phyloP scores from a whole-genome alignment of 352 stramenopile genomes.

The Blastocystis hominis region DNA sequence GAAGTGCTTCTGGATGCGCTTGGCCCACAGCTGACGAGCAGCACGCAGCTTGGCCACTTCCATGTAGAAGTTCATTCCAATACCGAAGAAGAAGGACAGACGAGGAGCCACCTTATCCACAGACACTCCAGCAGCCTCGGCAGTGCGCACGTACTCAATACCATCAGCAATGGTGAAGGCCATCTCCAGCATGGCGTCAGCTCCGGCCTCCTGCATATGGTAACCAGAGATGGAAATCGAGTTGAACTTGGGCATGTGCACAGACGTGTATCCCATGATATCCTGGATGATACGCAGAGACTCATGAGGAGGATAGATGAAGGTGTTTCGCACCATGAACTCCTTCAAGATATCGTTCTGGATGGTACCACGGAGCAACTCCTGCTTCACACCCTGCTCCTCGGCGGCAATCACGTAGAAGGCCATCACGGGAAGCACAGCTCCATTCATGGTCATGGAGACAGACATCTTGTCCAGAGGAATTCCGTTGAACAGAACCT shows the following conservation, averaged over 20 bases:
- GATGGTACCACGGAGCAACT: constrained; percentile 77
- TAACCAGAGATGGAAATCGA: constrained; percentile 90
- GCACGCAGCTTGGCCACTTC: constrained; percentile 85
- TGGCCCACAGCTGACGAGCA: constrained; percentile 81
- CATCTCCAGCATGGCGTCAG: constrained; percentile 82
- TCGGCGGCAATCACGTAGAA: constrained; percentile 91
- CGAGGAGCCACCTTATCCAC: constrained; percentile 81
- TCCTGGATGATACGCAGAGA: constrained; percentile 87
- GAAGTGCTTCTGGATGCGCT: constrained; percentile 83
- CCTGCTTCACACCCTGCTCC: constrained; percentile 81
- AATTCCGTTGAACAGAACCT: constrained; percentile 89
- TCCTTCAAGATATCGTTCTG: constrained; percentile 96
- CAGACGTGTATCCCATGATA: constrained; percentile 89
- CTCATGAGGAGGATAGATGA: constrained; percentile 87
- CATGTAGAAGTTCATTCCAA: constrained; percentile 95
- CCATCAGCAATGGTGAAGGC: constrained; percentile 92
- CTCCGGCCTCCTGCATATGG: constrained; percentile 92
- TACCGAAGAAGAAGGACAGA: constrained; percentile 92
- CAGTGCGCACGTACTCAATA: constrained; percentile 84
- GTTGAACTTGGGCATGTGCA: constrained; percentile 93
- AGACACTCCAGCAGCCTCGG: constrained; percentile 79
- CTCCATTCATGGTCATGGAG: constrained; percentile 96
- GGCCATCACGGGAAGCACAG: constrained; percentile 83
- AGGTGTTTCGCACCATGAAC: constrained; percentile 91
- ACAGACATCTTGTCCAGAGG: constrained; percentile 87